These are phyloP conservation scores for Cyberlindnera subsufficiens DNA, from an alignment of 805 yeast genomes.

Conservation along the genomic window DNA sequence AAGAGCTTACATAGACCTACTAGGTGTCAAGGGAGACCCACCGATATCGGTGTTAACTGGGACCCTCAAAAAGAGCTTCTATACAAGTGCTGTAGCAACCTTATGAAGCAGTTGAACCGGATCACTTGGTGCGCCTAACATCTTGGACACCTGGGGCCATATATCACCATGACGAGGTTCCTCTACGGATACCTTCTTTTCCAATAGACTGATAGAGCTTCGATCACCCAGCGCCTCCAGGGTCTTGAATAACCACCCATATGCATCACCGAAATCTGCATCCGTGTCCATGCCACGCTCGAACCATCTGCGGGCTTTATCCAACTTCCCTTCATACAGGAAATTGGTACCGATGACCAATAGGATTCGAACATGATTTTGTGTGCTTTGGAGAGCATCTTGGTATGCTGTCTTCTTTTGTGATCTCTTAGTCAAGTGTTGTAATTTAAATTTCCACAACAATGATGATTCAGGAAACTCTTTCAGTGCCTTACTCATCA, in stretches of 20 bases:
- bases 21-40: too few species aligned
- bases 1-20: too few species aligned
- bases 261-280: slow-evolving; percentile 63
- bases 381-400: slow-evolving; percentile 66
- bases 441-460: slow-evolving; percentile 63
- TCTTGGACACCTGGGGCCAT: slow-evolving; percentile 52
- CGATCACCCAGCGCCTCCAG: slow-evolving; percentile 15
- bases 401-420: slow-evolving; percentile 52
- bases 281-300: slow-evolving; percentile 58
- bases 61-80: not conserved
- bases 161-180: slow-evolving; percentile 57
- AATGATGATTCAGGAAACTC: slow-evolving; percentile 50
- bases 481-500: slow-evolving; percentile 54
- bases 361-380: slow-evolving; percentile 53
- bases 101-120: slow-evolving; percentile 34
- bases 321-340: slow-evolving; percentile 56
- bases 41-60: not conserved
- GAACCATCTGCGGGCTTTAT: slow-evolving; percentile 69
- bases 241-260: slow-evolving; percentile 57
- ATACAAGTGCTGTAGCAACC: slow-evolving; percentile 7
- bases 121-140: slow-evolving; percentile 32
- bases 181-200: slow-evolving; percentile 32
- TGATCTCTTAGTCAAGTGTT: slow-evolving; percentile 37
- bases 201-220: slow-evolving; percentile 31
- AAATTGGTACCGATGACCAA: slow-evolving; percentile 61